Evolutionary conservation across 2,329 filamentous ascomycete genomes (phyloP).

Genomic region (Neofusicoccum laricinum): DNA sequence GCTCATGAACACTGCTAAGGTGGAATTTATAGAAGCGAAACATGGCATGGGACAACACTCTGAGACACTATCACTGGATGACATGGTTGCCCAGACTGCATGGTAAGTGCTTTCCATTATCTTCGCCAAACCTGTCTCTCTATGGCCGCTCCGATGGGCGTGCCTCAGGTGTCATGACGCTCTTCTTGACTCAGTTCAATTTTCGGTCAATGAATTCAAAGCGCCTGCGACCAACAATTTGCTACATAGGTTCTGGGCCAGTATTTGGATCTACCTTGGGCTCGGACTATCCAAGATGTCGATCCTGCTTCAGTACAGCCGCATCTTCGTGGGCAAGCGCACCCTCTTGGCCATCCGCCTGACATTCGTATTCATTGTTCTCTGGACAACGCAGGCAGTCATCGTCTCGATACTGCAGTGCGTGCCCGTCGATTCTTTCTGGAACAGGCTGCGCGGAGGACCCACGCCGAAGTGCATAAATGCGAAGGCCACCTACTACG

Average conservation of each 20-base stretch:
- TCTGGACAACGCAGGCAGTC: background rate
- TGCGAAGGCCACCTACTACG: background rate
- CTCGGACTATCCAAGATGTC: slow-evolving; percentile 31
- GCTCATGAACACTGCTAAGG: background rate
- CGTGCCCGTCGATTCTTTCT: slow-evolving; percentile 25
- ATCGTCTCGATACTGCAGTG: slow-evolving; percentile 26
- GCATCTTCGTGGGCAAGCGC: slow-evolving; percentile 24
- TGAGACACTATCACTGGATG: background rate
- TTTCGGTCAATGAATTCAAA: too few species aligned
- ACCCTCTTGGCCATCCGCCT: slow-evolving; percentile 22
- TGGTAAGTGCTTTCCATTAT: background rate
- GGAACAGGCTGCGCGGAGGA: slow-evolving; percentile 21
- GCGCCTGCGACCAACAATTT: background rate
- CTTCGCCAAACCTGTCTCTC: too few species aligned
- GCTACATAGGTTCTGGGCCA: slow-evolving; percentile 28
- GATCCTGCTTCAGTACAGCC: slow-evolving; percentile 25
- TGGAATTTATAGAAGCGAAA: background rate
- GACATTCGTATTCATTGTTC: slow-evolving; percentile 17
- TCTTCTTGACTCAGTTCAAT: background rate
- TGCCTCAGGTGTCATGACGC: background rate
- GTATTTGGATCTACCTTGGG: slow-evolving; percentile 31
- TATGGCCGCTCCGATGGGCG: too few species aligned
- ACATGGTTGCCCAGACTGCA: background rate
- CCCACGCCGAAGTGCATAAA: background rate
- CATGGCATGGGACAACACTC: background rate